Base-by-base conservation (phyloP, 2,329 filamentous ascomycete species). In the Fusarium continuum region DNA sequence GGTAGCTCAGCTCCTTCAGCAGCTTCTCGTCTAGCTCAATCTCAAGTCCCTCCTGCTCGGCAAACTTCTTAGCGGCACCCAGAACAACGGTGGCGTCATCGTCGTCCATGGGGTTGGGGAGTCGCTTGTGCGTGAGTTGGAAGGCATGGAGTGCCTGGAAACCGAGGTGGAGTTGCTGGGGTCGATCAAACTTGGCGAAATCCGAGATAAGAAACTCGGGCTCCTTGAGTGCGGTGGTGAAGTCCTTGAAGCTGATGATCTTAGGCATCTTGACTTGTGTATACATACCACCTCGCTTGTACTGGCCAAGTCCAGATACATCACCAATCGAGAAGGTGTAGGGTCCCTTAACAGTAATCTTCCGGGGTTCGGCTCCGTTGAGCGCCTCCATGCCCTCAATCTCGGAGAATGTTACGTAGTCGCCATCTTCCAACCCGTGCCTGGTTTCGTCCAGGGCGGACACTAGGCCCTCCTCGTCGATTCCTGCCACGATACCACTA, bases 201-300 rank as follows among this genome's bases (percentile, higher is more conserved):
- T 99, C 95, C 19, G 95, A 96, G 59, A 97, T 87, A 72, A 98
- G 79, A 64, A 96, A 88, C 71, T 97, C 94, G 3, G 95, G 95
- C 55, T 92, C 91, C 77, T 92, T 92, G 53, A 97, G 78, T 59
- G 96, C 87, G 47, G 86, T 80, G 35, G 88, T 88, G 54, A 97
- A 86, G 34, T 88, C 83, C 80, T 97, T 91, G 79, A 98, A 99
- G 75, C 95, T 86, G 71, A 98, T 79, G 50, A 92, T 86, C 80
- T 95, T 97, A 45, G 95, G 95, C 94, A 97, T 97, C 85, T 98
- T 99, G 77, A 98, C 95, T 77, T 99, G 95, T 32, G 91, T 90
- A 77, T 91, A 99, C 57, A 97, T 86, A 59, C 95, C 95, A 40
- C 94, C 94, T 46, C 91, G 86, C 80, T 91, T 82, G 80, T 99